Evolutionary conservation across 495 filamentous ascomycete genomes (phyloP), one percentile per base, ranked within the genome.

Genomic region (Emericellopsis terricola): DNA sequence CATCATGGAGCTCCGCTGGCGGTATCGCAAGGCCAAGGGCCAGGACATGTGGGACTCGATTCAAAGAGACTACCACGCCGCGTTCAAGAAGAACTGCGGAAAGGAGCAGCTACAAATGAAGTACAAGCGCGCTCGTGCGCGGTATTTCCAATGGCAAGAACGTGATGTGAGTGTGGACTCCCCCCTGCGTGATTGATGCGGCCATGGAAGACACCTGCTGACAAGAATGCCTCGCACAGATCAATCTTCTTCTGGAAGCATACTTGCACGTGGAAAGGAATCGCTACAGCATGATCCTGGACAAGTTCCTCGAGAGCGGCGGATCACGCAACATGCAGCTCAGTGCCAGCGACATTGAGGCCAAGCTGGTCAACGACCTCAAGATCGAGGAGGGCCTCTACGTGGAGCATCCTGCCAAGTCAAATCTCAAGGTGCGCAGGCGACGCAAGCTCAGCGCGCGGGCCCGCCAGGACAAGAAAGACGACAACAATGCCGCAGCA

Each of bases 11-110:
- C 46, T 61, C 11, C 49, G 57, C 11, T 60, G 55, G 29, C 43
- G 56, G 34, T 52, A 52, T 38, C 43, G 55, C n/a, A 44, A 49
- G 18, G 57, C 59, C 14, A 62, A 60, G 37, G 62, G 62, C 21
- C 62, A 65, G 44, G 62, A 59, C 2, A 65, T 65, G 57, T 65
- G 62, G 62, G 57, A 62, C 21, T 51, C 56, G 30, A 65, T 64
- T 39, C 57, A 56, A 36, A 47, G 49, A n/a, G 51, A 55, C 28
- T 65, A 57, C 41, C 49, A 56, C 19, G 52, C 54, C 19, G 51
- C 44, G 29, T 57, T 36, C 23, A 43, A 43, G 4, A 43, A 46
- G 19, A 58, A 56, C 28, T 50, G 52, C 41, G 47, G 49, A 30
- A 59, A 63, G 36, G 59, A 59, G 18, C 53, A 52, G 11, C 47